Percentiles rank a stretch among this genome's conserved stretches.
phyloP scores from a whole-genome alignment of 1,284 basidiomycete genomes.

The Gomphus bonarii region DNA sequence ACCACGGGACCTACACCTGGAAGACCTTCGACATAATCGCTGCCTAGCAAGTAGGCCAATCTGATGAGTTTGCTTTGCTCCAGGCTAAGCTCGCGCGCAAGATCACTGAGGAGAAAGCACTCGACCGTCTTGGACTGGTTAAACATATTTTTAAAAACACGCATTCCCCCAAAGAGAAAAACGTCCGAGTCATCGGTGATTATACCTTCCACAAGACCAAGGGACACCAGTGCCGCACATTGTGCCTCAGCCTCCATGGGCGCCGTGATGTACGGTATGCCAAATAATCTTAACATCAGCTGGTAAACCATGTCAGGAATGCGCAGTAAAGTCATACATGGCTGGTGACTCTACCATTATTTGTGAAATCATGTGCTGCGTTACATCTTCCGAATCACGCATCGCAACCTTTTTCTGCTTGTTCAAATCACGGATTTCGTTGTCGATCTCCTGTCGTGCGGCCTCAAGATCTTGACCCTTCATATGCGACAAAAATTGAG shows the following conservation, averaged over 20 bases:
- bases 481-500: conserved; percentile 82
- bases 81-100: conserved; percentile 82
- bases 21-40: conserved; percentile 97
- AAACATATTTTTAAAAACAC: conserved; percentile 99
- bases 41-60: conserved; percentile 89
- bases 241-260: conserved; percentile 99
- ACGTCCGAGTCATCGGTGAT: conserved; percentile 99
- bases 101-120: conserved; percentile 81
- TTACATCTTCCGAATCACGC: conserved; percentile 92
- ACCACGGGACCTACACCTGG: conserved; percentile 91
- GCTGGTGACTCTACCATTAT: conserved; percentile 63
- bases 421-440: conserved; percentile 78
- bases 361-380: conserved; percentile 89
- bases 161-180: conserved; percentile 90
- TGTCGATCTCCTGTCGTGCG: conserved; percentile 82
- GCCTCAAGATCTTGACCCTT: conserved; percentile 74
- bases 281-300: conserved; percentile 87
- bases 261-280: conserved; percentile 96
- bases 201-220: conserved; percentile 89
- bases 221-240: conserved; percentile 83
- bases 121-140: conserved; percentile 98
- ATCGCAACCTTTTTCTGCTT: conserved; percentile 81
- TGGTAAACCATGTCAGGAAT: conserved; percentile 19
- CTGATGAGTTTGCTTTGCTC: conserved; percentile 81
- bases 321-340: neutral